Percentiles rank a stretch among this genome's conserved stretches.
phyloP scores from a whole-genome alignment of 2,329 filamentous ascomycete species.

The Talaromyces sp. region DNA sequence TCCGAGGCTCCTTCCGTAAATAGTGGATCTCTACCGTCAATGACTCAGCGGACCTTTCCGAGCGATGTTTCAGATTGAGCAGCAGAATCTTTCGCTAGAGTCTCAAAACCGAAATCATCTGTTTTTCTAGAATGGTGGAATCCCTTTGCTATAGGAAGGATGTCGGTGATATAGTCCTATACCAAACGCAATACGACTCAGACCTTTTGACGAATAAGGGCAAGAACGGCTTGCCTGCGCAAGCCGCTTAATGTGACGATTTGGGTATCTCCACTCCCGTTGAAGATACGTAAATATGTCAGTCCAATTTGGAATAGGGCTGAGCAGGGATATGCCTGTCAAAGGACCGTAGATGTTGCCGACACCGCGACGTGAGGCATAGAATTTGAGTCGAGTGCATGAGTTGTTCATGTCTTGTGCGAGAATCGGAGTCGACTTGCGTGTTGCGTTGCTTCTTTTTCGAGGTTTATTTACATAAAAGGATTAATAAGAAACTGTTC shows the following conservation, averaged over 20 bases:
- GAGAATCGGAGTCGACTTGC: background rate
- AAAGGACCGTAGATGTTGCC: background rate
- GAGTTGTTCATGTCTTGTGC: background rate
- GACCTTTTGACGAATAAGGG: too few species aligned
- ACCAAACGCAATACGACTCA: too few species aligned
- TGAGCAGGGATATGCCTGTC: background rate
- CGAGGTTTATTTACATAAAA: slow-evolving; percentile 3
- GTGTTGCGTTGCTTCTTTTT: background rate
- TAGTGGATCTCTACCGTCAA: background rate
- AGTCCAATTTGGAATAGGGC: slow-evolving; percentile 4
- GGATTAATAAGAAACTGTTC: background rate
- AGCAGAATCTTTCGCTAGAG: background rate
- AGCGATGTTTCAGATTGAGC: background rate
- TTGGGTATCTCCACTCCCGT: background rate
- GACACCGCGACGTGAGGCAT: background rate
- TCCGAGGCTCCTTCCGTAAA: background rate
- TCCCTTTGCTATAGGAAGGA: background rate
- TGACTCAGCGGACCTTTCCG: background rate
- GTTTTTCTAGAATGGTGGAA: background rate
- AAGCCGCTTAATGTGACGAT: background rate
- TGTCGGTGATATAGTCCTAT: background rate
- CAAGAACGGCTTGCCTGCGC: background rate
- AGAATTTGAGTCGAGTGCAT: background rate
- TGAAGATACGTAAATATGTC: background rate
- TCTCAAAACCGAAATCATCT: background rate